Conservation (phyloP, 1,284 basidiomycete genomes). For the Phenoliferia sp. region DNA sequence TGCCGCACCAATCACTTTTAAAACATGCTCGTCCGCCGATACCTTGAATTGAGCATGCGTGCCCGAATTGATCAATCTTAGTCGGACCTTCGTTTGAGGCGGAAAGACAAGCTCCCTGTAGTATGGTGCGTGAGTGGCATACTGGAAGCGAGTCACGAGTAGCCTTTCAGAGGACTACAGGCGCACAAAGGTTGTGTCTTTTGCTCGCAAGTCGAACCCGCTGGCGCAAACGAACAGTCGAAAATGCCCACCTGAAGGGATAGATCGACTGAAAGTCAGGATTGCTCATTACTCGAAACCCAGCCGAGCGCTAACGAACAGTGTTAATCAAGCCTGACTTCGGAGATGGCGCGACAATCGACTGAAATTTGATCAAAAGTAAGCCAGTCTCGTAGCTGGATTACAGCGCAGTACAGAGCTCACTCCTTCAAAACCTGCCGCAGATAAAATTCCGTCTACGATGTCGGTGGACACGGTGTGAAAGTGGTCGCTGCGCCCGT, state of each 20-base stretch:
- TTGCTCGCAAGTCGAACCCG: conserved; percentile 40
- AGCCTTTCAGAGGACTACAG: no score
- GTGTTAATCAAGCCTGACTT: conserved; percentile 54
- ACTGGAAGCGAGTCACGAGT: no score
- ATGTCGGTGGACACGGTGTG: conserved; percentile 39
- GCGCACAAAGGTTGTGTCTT: conserved; percentile 35
- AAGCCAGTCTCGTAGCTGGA: neutral
- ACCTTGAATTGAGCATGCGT: conserved; percentile 20
- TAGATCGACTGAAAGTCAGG: no score
- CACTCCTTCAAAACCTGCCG: conserved; percentile 12
- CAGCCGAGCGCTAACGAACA: neutral
- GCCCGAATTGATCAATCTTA: conserved; percentile 54
- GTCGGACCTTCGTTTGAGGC: conserved; percentile 48
- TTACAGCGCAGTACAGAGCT: neutral
- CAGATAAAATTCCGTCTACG: conserved; percentile 17
- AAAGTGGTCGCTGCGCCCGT: conserved; percentile 49
- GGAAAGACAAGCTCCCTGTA: conserved; percentile 35
- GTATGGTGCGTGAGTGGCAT: no score
- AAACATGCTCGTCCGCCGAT: neutral
- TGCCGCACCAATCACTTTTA: neutral
- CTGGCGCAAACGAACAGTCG: conserved; percentile 37
- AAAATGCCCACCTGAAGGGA: conserved; percentile 43
- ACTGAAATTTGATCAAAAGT: conserved; percentile 25
- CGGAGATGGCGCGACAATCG: conserved; percentile 40
- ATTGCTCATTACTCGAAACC: no score